A percentile compares a stretch with the other conserved stretches of the same genome.
These are phyloP conservation scores for Huntiella bhutanensis DNA, from an alignment of 2,329 filamentous ascomycete species.

Conservation along the genomic window DNA sequence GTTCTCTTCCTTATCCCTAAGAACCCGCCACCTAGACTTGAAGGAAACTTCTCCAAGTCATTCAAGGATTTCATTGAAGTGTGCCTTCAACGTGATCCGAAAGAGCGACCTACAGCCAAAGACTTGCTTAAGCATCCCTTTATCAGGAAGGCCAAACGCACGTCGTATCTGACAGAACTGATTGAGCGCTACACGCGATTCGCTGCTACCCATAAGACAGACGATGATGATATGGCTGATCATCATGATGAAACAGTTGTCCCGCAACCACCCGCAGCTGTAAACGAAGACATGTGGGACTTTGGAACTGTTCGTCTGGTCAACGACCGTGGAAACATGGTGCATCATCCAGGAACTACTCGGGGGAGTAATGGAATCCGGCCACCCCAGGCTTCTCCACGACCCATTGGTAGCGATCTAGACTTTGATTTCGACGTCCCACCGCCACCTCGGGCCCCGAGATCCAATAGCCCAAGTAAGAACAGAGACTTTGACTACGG, in stretches of 20 bases:
- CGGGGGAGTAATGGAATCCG: constrained; percentile 65
- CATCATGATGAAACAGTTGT: constrained; percentile 30
- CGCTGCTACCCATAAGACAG: constrained; percentile 60
- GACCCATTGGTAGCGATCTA: constrained; percentile 25
- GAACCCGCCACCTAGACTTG: constrained; percentile 66
- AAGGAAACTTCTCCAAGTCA: constrained; percentile 61
- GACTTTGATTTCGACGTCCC: constrained; percentile 32
- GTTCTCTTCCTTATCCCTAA: constrained; percentile 93
- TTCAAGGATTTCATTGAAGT: constrained; percentile 74
- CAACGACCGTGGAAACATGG: constrained; percentile 40
- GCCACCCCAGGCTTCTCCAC: constrained; percentile 46
- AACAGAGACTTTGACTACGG: constrained; percentile 25
- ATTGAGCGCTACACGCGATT: constrained; percentile 83
- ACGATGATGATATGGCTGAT: constrained; percentile 38
- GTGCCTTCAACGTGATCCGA: constrained; percentile 75
- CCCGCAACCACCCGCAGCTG: constrained; percentile 21
- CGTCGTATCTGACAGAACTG: constrained; percentile 86
- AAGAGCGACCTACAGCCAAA: constrained; percentile 68
- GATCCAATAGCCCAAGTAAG: constrained; percentile 34
- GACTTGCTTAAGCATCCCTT: constrained; percentile 82
- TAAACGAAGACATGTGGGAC: constrained; percentile 87
- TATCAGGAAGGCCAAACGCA: constrained; percentile 79
- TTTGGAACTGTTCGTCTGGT: constrained; percentile 85
- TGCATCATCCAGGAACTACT: constrained; percentile 38
- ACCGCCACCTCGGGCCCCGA: constrained; percentile 15